Evolutionary conservation across 495 filamentous ascomycete genomes (phyloP).

Genomic region (Chlorociboria aeruginascens): DNA sequence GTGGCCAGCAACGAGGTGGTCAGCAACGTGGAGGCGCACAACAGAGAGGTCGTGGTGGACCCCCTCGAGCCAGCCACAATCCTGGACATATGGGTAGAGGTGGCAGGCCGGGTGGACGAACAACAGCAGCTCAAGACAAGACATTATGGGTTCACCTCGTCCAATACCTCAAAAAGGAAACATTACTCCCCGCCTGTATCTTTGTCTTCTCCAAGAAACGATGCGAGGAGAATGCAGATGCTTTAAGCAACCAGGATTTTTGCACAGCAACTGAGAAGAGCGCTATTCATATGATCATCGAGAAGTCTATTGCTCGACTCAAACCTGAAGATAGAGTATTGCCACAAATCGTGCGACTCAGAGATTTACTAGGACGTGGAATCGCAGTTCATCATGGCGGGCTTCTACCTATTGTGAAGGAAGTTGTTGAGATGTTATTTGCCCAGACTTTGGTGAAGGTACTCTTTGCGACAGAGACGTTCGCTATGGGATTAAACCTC

Average conservation of each 20-base stretch:
- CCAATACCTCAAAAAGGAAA: conserved; percentile 76
- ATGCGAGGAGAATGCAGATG: conserved; percentile 94
- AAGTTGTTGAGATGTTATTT: conserved; percentile 94
- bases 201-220: conserved; percentile 98
- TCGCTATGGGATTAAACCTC: conserved; percentile 95
- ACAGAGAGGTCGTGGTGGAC: conserved; percentile 43
- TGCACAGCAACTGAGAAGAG: conserved; percentile 90
- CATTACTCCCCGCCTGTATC: conserved; percentile 80
- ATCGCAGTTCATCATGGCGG: conserved; percentile 97
- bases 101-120: conserved; percentile 68
- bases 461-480: conserved; percentile 94
- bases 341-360: conserved; percentile 79
- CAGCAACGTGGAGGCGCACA: conserved; percentile 43
- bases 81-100: conserved; percentile 80
- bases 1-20: conserved; percentile 35
- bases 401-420: conserved; percentile 91
- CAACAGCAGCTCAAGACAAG: conserved; percentile 81
- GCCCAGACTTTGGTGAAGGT: conserved; percentile 91
- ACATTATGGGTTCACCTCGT: conserved; percentile 96
- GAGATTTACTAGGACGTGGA: conserved; percentile 76
- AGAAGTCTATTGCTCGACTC: conserved; percentile 84
- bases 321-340: conserved; percentile 82
- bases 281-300: conserved; percentile 91
- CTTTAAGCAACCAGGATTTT: conserved; percentile 87
- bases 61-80: conserved; percentile 41